A percentile compares a stretch with the other conserved stretches of the same genome.
Evolutionary conservation across 345 rosid species (phyloP).

Genomic region (Linum trigynum): DNA sequence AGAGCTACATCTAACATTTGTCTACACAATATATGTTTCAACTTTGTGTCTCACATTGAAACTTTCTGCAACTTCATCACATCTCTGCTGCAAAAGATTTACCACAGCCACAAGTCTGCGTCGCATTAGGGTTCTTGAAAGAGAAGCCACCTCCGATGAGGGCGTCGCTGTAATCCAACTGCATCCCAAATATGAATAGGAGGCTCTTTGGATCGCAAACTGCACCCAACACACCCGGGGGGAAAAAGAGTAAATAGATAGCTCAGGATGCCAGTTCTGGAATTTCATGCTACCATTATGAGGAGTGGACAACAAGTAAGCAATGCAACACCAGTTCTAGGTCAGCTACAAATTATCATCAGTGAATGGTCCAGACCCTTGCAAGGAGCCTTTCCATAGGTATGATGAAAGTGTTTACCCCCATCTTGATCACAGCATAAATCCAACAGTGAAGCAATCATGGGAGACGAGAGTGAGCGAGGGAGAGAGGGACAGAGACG

Average conservation of each 20-base stretch:
- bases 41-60: not conserved
- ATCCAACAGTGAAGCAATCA: no score
- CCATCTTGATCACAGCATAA: no score
- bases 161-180: constrained; percentile 86
- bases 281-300: no score
- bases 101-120: constrained; percentile 59
- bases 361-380: no score
- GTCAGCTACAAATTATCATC: no score
- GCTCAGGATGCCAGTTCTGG: not conserved
- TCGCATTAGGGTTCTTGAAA: constrained; percentile 90
- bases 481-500: no score
- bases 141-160: constrained; percentile 96
- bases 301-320: no score
- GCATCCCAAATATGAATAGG: constrained; percentile 90
- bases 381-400: no score
- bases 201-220: constrained; percentile 99
- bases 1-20: not conserved
- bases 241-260: not conserved
- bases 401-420: no score
- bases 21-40: no score
- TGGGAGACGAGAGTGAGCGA: no score
- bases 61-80: constrained; percentile 15
- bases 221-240: constrained; percentile 35
- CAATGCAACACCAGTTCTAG: no score
- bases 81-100: constrained; percentile 61